Conservation (phyloP, 2,329 filamentous ascomycete species). For the Exophiala viscosa region DNA sequence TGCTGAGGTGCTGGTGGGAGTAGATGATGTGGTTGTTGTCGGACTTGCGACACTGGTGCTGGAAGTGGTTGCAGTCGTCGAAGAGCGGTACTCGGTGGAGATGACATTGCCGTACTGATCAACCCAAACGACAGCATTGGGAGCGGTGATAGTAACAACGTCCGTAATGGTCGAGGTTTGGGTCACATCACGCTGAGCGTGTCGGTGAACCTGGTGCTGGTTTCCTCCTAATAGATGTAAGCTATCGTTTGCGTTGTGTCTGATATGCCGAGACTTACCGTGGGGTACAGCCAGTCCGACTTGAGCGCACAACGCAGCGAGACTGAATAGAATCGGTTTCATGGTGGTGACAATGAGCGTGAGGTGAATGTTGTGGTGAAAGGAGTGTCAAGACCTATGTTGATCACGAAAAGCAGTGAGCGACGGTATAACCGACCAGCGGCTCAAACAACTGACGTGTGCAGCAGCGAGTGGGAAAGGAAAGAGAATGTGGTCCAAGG, state of each 20-base stretch:
- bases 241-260: conserved; percentile 1
- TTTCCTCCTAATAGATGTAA: conserved; percentile 14
- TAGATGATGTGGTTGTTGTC: not conserved
- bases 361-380: conserved; percentile 8
- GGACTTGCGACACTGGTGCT: not conserved
- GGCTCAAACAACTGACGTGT: conserved; percentile 2
- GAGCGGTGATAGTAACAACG: conserved; percentile 20
- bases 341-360: conserved; percentile 7
- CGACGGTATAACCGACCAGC: conserved; percentile 13
- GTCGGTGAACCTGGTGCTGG: conserved; percentile 17
- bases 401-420: conserved; percentile 13
- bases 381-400: conserved; percentile 18
- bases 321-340: conserved; percentile 11
- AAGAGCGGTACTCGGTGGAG: conserved; percentile 36
- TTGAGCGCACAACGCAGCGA: conserved; percentile 17
- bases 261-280: conserved; percentile 13
- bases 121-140: conserved; percentile 54
- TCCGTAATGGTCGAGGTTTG: conserved; percentile 16
- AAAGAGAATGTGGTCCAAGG: conserved; percentile 6
- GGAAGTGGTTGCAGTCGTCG: conserved; percentile 7
- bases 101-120: conserved; percentile 55
- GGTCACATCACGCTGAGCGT: conserved; percentile 10
- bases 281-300: conserved; percentile 21
- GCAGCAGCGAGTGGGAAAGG: not conserved
- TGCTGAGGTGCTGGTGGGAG: conserved; percentile 1